Conservation (phyloP, 2,329 filamentous ascomycete genomes). For the Rosellinia necatrix region DNA sequence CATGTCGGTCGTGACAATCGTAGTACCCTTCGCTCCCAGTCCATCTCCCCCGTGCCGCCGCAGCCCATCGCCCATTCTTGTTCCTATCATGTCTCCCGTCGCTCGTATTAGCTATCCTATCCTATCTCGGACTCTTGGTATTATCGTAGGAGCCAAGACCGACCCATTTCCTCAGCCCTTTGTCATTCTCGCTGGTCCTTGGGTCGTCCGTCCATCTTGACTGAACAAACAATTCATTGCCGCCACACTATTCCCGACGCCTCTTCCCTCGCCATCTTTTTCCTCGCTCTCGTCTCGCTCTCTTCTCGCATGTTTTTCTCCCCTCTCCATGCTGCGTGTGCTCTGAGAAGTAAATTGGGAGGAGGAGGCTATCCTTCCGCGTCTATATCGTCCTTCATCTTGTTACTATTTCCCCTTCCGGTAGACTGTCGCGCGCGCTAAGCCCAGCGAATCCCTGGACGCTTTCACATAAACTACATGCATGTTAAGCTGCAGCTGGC, state of each 20-base stretch:
- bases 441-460: background rate
- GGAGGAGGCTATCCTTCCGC: background rate
- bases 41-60: background rate
- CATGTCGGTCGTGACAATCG: constrained; percentile 4
- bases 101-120: background rate
- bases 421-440: background rate
- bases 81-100: background rate
- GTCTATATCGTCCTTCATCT: background rate
- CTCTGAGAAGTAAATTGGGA: background rate
- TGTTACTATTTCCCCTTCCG: background rate
- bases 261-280: background rate
- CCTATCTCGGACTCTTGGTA: constrained; percentile 12
- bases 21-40: background rate
- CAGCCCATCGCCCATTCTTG: background rate
- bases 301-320: background rate
- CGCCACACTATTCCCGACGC: too few species aligned
- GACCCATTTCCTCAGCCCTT: background rate
- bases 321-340: background rate
- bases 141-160: constrained; percentile 16
- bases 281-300: background rate
- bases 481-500: background rate
- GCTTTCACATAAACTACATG: background rate
- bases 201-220: background rate
- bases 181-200: background rate
- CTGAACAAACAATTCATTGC: background rate